Evolutionary conservation across 345 rosid species (phyloP), one percentile per base, ranked within the genome.

Genomic region (Euclidium syriacum): DNA sequence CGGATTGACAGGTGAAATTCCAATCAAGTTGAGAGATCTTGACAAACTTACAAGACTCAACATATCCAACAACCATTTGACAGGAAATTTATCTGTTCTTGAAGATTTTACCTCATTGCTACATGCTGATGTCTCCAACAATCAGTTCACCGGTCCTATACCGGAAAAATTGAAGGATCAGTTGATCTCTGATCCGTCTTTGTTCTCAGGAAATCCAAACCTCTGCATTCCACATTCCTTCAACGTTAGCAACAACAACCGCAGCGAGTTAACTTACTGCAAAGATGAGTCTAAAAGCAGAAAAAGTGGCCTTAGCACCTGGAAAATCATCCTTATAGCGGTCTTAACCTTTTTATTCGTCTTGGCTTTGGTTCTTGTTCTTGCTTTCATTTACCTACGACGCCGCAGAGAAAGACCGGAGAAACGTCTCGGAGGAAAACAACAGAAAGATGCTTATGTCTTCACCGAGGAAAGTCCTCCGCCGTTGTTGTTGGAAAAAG

Each of bases 61-160:
- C 61, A 16, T 87, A 42, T 85, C 97, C 20, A 40, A 63, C 76
- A 90, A 90, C 73, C 80, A 78, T 30, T 77, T 90, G 60, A 77
- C 82, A 0, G 97, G 97, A 44, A 60, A 72, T 59, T 48, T 90
- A 62, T 69, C 57, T 0, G 60, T 76, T 50, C 80, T 90, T 6
- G 68, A 49, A 49, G 43, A 60, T 30, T 78, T 80, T 20, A 51
- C 14, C 19, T 58, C 91, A 0, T 71, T 88, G 56, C 26, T 77
- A 5, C 67, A 57, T 34, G 48, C 79, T 59, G 83, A 87, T 64
- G 55, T 91, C 58, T 87, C 98, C 0, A 46, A 77, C 72, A 87
- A 91, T 67, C 76, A 27, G 35, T 85, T 91, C 78, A 72, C 74
- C 0, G 95, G 98, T 73, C 79, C 91, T 7, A 69, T 83, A 70